Conservation (phyloP, 306 rosid genomes). For the Vigna angularis region DNA sequence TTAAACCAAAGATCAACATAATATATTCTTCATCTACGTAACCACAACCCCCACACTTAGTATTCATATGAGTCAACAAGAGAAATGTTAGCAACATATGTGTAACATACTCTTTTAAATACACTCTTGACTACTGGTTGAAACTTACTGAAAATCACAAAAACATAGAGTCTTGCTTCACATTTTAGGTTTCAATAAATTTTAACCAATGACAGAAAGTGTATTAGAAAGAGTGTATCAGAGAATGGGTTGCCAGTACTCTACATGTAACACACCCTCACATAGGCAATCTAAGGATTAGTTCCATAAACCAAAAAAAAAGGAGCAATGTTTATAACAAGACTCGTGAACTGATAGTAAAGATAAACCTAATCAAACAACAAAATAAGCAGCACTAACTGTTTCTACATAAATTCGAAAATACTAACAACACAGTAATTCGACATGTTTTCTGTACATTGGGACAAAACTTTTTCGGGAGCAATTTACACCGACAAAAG, state of each 20-base stretch:
- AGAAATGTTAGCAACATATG: neutral
- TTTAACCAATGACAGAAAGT: neutral
- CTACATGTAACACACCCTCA: neutral
- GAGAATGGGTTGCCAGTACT: neutral
- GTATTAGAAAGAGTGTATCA: neutral
- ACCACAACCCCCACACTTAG: neutral
- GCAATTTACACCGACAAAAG: neutral
- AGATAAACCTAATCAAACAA: constrained; percentile 12
- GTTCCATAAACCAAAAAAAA: constrained; percentile 21
- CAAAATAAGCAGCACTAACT: neutral
- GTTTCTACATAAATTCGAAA: constrained; percentile 6
- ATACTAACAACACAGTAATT: neutral
- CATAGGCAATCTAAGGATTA: neutral
- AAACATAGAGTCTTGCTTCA: neutral
- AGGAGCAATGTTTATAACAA: constrained; percentile 8
- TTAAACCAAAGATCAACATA: constrained; percentile 1
- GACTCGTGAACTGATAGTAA: neutral
- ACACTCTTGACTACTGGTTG: neutral
- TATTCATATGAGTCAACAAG: neutral
- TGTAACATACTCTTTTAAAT: neutral
- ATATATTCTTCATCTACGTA: constrained; percentile 33
- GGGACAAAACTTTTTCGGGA: neutral
- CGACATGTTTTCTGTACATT: neutral
- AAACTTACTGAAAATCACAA: neutral
- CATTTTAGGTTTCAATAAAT: neutral